Evolutionary conservation across 2,329 filamentous ascomycete genomes (phyloP), one percentile per base, ranked within the genome.

Genomic region (Periconia sp.): DNA sequence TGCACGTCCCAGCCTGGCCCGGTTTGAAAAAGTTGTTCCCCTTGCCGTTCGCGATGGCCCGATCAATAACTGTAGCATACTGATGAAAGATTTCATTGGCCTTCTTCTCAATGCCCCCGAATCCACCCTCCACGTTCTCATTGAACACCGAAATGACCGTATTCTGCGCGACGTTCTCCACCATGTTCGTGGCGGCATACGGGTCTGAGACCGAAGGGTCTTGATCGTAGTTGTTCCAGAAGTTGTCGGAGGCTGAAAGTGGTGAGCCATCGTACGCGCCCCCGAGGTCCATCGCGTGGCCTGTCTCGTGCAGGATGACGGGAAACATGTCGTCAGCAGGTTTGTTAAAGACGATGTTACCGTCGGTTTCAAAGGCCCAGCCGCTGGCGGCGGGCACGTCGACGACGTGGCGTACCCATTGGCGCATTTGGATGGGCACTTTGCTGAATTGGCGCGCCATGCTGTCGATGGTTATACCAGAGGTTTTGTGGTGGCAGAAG

Each of bases 291-390:
- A 62, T 52, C 17, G 42, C 43, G 47, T 62, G 58, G 15, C 42
- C 58, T 11, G 56, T 56, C 43, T 62, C 60, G 56, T 62, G 60
- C n/a, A 60, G 40, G 41, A 62, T 52, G 11, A 59, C 50, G 33
- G 51, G 44, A 20, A 54, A 35, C 52, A 57, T 47, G 47, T 56
- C 23, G 14, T 56, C 46, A 8, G 40, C 13, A 2, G 47, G 52
- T 33, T 49, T 35, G 20, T 49, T 7, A 47, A 54, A 54, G 42
- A 47, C 45, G 8, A 54, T 35, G 13, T 20, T 43, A 3, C 47
- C 30, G n/a, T 49, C 46, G 18, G 40, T 49, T 43, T 50, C 46
- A 41, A 54, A 54, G 23, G 52, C 46, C 47, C 47, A 50, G 20
- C 46, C 47, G 13, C 5, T 8, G 18, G 45, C 31, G 33, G 46